Evolutionary conservation across 768 basidiomycete genomes (phyloP), one percentile per base, ranked within the genome.

Genomic region (Solioccasus polychromus): DNA sequence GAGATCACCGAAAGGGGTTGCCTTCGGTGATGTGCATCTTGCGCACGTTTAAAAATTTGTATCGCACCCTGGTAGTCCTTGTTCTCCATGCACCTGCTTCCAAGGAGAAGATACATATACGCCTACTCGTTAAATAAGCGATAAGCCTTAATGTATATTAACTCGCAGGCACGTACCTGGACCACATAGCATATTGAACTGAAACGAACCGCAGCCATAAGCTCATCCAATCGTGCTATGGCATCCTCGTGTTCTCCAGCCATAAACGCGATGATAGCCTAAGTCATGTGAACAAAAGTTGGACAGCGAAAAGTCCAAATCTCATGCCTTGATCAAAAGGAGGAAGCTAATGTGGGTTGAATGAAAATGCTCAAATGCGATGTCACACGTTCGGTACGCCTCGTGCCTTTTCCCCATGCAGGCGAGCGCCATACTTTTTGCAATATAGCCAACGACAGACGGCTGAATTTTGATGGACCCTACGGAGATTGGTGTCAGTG

Each of bases 281-380:
- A 19, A 28, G 17, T 2, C 0, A 35, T 10, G 10, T 7, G 8
- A 15, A 12, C 19, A 2, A 11, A n/a, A 18, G 25, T 11, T 7
- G 4, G n/a, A 15, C 31, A 28, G 7, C 8, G 7, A 28, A 15
- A 24, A 35, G 31, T 5, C 11, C n/a, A 44, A n/a, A n/a, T n/a
- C n/a, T n/a, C 42, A n/a, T 10, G 36, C 49, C 35, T 52, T 52
- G 35, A 35, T 29, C 2, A 51, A 11, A 17, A 48, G 41, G 11
- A 43, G 37, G 14, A 29, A 25, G 7, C 5, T 35, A 9, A 22
- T 31, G n/a, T 52, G 31, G n/a, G 31, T 15, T n/a, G 35, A 19
- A 36, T 34, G 31, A 15, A 32, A 32, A 32, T 8, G 31, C 14
- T 32, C 31, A 15, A 32, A 32, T 1, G 39, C 51, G 5, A 47